Base-by-base conservation (phyloP, 208 protist species). In the Crithidia expoeki region DNA sequence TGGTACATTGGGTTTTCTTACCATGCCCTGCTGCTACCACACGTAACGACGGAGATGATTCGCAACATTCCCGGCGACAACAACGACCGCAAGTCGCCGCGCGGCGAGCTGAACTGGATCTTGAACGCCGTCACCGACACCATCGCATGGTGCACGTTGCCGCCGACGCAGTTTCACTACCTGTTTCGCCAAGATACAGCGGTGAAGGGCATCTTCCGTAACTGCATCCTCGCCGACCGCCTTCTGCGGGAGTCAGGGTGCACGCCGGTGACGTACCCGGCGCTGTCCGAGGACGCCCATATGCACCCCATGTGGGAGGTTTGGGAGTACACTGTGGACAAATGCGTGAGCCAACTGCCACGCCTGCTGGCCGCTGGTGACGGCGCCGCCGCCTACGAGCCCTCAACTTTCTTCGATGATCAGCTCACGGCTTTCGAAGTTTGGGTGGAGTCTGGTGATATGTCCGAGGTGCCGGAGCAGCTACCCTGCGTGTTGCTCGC, bases 371-470 rank as follows among this genome's bases (percentile, higher is more conserved):
- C 73, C 4, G 56, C 72, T 2, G 32, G 69, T 4, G 46, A 53
- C n/a, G 61, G 40, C 17, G 46, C 59, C 19, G 47, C 66, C 23
- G 32, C 38, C 27, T 98, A 98, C 75, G 65, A 96, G 69, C 85
- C 75, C 50, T 96, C 85, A 25, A 81, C 88, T 27, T 99, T 99
- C 84, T 99, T 99, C 69, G 78, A 84, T 17, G 96, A 99, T 42
- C 98, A 99, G 80, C 86, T 99, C 21, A 98, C 95, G 2, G 97
- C 98, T n/a, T 99, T 99, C 78, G 96, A 99, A 76, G 92, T 99
- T 25, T 99, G 98, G 98, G 86, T 99, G 23, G 85, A 98, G 60
- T 96, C 97, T 33, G 98, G 96, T 0, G 84, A 87, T 23, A 79
- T 91, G 59, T 76, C 84, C 33, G 85, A 96, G 44, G 72, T 84